phyloP scores from a whole-genome alignment of 345 rosid genomes.

The Carallia brachiata region DNA sequence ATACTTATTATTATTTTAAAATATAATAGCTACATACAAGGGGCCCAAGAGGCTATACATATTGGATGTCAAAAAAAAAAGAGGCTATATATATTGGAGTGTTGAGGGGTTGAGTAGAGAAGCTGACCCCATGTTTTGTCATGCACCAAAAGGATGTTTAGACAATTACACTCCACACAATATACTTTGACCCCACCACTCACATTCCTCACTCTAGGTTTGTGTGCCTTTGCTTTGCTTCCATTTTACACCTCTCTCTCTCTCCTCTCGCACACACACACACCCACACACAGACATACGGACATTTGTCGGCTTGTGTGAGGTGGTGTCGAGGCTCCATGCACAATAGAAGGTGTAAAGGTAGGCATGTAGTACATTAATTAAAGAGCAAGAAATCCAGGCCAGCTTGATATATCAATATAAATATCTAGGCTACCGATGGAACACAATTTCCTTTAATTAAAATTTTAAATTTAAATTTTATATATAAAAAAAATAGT shows the following conservation, averaged over 20 bases:
- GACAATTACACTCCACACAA: neutral
- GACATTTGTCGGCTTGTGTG: neutral
- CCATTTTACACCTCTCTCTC: slow-evolving; percentile 46
- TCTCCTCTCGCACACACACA: neutral
- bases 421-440: no score
- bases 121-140: slow-evolving; percentile 40
- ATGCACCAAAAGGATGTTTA: slow-evolving; percentile 42
- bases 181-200: slow-evolving; percentile 30
- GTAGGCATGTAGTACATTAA: slow-evolving; percentile 8
- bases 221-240: slow-evolving; percentile 51
- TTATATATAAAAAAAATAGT: no score
- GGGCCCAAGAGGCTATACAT: neutral
- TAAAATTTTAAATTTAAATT: no score
- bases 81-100: neutral
- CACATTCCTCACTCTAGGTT: slow-evolving; percentile 40
- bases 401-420: slow-evolving; percentile 11
- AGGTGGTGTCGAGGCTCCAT: slow-evolving; percentile 28
- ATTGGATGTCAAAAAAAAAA: no score
- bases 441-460: no score
- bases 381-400: slow-evolving; percentile 13
- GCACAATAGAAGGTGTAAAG: slow-evolving; percentile 46
- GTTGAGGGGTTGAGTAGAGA: slow-evolving; percentile 16
- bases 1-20: no score
- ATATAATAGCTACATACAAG: no score
- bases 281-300: no score